Conservation (phyloP, 2,329 filamentous ascomycete genomes). For the Penicillium sp. region DNA sequence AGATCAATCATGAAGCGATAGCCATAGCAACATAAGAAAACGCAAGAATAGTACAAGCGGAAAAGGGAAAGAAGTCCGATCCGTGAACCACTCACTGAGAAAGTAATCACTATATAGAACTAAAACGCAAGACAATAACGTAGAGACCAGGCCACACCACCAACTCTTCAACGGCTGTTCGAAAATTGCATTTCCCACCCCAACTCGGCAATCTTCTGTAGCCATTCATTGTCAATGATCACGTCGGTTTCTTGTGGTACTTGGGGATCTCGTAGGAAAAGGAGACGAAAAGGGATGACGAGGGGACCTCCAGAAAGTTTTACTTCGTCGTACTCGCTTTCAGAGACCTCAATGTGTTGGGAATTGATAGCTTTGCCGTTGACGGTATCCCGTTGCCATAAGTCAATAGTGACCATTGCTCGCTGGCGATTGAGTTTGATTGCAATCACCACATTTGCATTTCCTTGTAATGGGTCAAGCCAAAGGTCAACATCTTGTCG, state of each 20-base stretch:
- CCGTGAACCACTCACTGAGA: no score
- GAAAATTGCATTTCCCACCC: background rate
- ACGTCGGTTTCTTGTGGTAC: background rate
- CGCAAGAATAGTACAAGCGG: no score
- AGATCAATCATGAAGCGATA: no score
- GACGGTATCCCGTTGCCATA: background rate
- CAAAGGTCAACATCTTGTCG: constrained; percentile 3
- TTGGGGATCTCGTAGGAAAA: background rate
- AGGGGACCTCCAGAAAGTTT: background rate
- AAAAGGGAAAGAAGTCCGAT: no score
- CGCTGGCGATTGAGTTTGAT: background rate
- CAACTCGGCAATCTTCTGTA: background rate
- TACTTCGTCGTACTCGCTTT: background rate
- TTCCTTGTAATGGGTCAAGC: constrained; percentile 1
- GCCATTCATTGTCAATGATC: background rate
- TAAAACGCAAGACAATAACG: no score
- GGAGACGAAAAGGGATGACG: background rate
- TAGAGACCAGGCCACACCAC: no score
- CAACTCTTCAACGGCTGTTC: background rate
- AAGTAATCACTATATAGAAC: no score
- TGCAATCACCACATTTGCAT: constrained; percentile 7
- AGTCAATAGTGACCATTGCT: background rate
- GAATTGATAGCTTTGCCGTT: background rate
- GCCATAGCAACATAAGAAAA: no score
- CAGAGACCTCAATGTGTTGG: background rate